Evolutionary conservation across 768 basidiomycete genomes (phyloP), one percentile per base, ranked within the genome.

Genomic region (Candolleomyces eurysporus): DNA sequence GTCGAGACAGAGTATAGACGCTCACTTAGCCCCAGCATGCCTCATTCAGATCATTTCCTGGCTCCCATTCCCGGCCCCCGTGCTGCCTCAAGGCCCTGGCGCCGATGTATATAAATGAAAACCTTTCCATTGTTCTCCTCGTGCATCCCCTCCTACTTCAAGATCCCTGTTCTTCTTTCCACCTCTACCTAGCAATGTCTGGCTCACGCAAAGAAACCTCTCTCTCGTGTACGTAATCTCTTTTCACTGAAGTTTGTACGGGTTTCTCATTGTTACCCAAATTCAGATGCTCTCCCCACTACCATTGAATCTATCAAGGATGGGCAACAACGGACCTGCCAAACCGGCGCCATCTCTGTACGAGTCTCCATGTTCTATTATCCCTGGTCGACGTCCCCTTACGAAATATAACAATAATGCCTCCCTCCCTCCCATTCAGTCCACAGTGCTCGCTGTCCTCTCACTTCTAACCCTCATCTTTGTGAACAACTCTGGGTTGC

Each of bases 291-390:
- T 59, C 60, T 71, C 16, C 70, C 70, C 22, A 58, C 66, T 9
- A 66, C 64, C 7, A 63, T 71, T 9, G 64, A 69, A 59, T 68
- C 67, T 1, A 69, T 71, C 26, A 67, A 68, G 57, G 65, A 67
- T 49, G 66, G 68, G 50, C 69, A 67, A 68, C 49, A 67, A 32
- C 55, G 42, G 42, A 63, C 68, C 17, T 66, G 65, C 54, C 65
- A 68, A 57, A 67, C 60, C 50, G 63, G 68, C 55, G 59, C 63
- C 17, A 51, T 64, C 39, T 66, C 65, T 39, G 70, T 68, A 49
- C 11, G 36, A 60, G 65, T 59, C 49, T 19, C 14, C 49, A 10
- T 52, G 26, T 4, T 26, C 26, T 26, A 26, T 26, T 26, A 26
- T 26, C 26, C 26, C 4, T 26, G 26, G 26, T 4, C 26, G 26